Conservation (phyloP, 179 eudicot species). For the Beta lomatogona region DNA sequence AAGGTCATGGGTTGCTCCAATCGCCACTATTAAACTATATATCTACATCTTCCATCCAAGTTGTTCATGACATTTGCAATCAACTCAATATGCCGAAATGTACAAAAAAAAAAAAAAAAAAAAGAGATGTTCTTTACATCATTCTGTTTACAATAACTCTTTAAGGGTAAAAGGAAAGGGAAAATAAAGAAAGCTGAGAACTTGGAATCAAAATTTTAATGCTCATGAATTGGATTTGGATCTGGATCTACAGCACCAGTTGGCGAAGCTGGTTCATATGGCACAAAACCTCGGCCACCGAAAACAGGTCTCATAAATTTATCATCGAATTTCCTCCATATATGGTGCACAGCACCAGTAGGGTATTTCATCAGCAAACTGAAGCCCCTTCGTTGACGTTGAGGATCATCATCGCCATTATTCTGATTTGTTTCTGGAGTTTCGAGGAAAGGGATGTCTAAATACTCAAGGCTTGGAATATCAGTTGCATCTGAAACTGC, state of each 20-base stretch:
- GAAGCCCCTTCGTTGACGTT: slow-evolving; percentile 28
- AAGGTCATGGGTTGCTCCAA: background rate
- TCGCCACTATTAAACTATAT: too few relatives aligned
- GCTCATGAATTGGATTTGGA: slow-evolving; percentile 12
- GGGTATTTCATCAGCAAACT: slow-evolving; percentile 49
- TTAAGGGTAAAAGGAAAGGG: background rate
- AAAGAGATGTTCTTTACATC: background rate
- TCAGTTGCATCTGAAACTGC: slow-evolving; percentile 43
- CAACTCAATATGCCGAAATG: background rate
- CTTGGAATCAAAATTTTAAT: background rate
- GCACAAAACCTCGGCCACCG: slow-evolving; percentile 68
- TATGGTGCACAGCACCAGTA: slow-evolving; percentile 44
- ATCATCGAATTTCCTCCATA: slow-evolving; percentile 73
- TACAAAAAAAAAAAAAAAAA: background rate
- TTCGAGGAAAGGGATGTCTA: slow-evolving; percentile 48
- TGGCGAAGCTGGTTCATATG: slow-evolving; percentile 58
- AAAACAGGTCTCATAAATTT: slow-evolving; percentile 71
- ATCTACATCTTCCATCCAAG: background rate
- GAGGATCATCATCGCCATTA: background rate
- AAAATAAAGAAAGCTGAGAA: background rate
- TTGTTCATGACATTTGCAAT: background rate
- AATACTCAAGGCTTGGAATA: slow-evolving; percentile 53
- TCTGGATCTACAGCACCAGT: slow-evolving; percentile 37
- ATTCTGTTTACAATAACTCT: background rate
- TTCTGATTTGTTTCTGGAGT: slow-evolving; percentile 17